Conservation (phyloP, 495 filamentous ascomycete species). For the Cladorrhinum samala region DNA sequence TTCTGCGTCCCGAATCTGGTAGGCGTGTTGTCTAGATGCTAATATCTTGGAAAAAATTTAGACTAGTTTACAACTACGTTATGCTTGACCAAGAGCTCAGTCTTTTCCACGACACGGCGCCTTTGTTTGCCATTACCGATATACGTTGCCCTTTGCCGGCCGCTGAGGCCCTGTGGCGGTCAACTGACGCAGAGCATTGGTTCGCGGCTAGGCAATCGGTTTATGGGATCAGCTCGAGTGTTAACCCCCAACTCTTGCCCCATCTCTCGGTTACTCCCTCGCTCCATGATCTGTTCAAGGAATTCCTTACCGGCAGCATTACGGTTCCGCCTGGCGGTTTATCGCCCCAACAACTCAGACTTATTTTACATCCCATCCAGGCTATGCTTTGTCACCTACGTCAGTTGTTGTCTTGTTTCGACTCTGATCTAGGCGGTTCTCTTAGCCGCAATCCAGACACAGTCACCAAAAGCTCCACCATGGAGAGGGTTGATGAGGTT, state of each 20-base stretch:
- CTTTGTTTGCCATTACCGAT: conserved; percentile 52
- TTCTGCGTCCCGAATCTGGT: no score
- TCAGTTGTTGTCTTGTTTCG: conserved; percentile 43
- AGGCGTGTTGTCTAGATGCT: no score
- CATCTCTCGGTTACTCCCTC: conserved; percentile 43
- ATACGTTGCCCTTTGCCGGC: conserved; percentile 53
- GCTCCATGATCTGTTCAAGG: conserved; percentile 52
- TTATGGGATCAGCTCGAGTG: conserved; percentile 32
- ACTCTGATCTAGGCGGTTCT: conserved; percentile 28
- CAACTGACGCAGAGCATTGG: conserved; percentile 41
- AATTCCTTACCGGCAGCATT: conserved; percentile 44
- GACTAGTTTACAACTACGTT: conserved; percentile 58
- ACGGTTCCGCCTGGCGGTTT: conserved; percentile 26
- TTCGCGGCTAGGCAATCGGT: conserved; percentile 42
- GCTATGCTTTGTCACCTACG: conserved; percentile 43
- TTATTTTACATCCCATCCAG: conserved; percentile 50
- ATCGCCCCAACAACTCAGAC: conserved; percentile 42
- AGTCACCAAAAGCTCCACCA: conserved; percentile 46
- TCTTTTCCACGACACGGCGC: conserved; percentile 55
- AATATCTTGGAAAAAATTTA: no score
- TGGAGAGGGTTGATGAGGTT: conserved; percentile 47
- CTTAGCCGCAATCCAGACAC: conserved; percentile 19
- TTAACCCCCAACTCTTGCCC: conserved; percentile 31
- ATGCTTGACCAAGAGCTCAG: conserved; percentile 62
- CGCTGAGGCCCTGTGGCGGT: conserved; percentile 48